These are phyloP conservation scores for Sarocladium oryzae DNA, from an alignment of 2,329 filamentous ascomycete species.

Conservation along the genomic window DNA sequence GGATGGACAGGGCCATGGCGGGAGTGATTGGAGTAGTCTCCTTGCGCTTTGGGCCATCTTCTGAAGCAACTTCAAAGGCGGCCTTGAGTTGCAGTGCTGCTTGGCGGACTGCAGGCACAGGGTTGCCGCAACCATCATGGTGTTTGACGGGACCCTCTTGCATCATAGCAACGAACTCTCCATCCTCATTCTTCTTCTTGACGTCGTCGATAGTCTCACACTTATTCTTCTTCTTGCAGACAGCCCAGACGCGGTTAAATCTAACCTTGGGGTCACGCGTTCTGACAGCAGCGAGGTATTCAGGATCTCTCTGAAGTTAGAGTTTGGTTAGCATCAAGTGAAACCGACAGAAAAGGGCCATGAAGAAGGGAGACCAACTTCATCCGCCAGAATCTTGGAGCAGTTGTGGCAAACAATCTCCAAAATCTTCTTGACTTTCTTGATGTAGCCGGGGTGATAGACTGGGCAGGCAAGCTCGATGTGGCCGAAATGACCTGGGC, in stretches of 20 bases:
- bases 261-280: conserved; percentile 90
- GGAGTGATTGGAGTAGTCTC: conserved; percentile 81
- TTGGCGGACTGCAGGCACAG: conserved; percentile 81
- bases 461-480: conserved; percentile 96
- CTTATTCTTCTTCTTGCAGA: conserved; percentile 80
- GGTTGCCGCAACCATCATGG: conserved; percentile 91
- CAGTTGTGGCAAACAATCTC: conserved; percentile 99
- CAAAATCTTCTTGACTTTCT: conserved; percentile 98
- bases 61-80: conserved; percentile 56
- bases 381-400: conserved; percentile 94
- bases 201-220: conserved; percentile 70
- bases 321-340: conserved; percentile 52
- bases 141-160: conserved; percentile 46
- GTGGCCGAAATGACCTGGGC: conserved; percentile 96
- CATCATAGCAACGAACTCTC: conserved; percentile 55
- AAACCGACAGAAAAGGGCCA: conserved; percentile 42
- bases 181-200: conserved; percentile 40
- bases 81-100: conserved; percentile 77
- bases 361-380: conserved; percentile 72
- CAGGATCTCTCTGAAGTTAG: conserved; percentile 65
- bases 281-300: conserved; percentile 74
- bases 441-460: conserved; percentile 92
- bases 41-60: conserved; percentile 66
- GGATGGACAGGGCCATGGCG: conserved; percentile 76
- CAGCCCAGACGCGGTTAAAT: conserved; percentile 85